phyloP scores from a whole-genome alignment of 495 filamentous ascomycete species.

The Podospora anserina region DNA sequence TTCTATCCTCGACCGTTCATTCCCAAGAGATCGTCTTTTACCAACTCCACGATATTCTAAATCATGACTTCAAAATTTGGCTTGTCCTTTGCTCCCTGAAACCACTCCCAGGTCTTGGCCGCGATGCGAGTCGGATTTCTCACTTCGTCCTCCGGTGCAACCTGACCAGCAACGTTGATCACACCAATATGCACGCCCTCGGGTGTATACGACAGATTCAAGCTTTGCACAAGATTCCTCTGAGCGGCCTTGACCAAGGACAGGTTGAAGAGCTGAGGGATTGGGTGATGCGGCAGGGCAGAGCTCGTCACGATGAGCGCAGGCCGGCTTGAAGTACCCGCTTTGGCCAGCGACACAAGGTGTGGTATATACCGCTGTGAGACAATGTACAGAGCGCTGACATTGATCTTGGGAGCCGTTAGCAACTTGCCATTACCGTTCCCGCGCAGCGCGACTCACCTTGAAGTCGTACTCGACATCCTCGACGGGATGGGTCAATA shows the following conservation, averaged over 20 bases:
- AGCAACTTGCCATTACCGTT: background rate
- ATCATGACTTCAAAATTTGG: slow-evolving; percentile 26
- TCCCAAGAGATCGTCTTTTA: background rate
- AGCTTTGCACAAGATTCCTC: slow-evolving; percentile 36
- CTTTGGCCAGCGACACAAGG: slow-evolving; percentile 29
- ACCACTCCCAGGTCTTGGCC: slow-evolving; percentile 38
- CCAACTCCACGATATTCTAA: background rate
- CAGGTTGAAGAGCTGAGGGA: slow-evolving; percentile 40
- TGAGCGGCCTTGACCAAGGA: slow-evolving; percentile 44
- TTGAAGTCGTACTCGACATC: slow-evolving; percentile 42
- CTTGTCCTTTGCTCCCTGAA: slow-evolving; percentile 25
- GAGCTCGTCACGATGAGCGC: slow-evolving; percentile 38
- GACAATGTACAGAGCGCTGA: slow-evolving; percentile 36
- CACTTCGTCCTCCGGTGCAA: slow-evolving; percentile 28
- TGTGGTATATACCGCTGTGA: slow-evolving; percentile 36
- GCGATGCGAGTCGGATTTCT: slow-evolving; percentile 41
- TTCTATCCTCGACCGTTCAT: background rate
- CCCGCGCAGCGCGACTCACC: slow-evolving; percentile 18
- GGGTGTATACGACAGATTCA: slow-evolving; percentile 30
- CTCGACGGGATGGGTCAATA: slow-evolving; percentile 31
- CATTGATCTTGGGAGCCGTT: slow-evolving; percentile 29
- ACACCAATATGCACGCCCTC: slow-evolving; percentile 40
- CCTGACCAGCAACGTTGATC: slow-evolving; percentile 37
- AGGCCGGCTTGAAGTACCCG: slow-evolving; percentile 27
- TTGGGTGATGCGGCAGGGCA: slow-evolving; percentile 32